Conservation (phyloP, 371 early-diverging fungal species). For the Cokeromyces recurvatus region DNA sequence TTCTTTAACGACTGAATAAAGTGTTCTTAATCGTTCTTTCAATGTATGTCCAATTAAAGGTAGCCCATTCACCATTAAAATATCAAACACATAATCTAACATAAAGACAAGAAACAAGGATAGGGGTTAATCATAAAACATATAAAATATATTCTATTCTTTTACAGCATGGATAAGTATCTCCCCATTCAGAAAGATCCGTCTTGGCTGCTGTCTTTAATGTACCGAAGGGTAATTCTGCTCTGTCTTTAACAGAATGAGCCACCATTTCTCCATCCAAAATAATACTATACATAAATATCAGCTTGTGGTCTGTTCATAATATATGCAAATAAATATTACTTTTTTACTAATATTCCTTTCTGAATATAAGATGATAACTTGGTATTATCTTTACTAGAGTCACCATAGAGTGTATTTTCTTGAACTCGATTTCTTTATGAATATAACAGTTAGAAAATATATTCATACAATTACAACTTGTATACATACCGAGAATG, state of each 20-base stretch:
- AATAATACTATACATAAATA: constrained; percentile 26
- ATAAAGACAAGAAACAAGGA: too few species aligned
- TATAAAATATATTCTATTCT: too few species aligned
- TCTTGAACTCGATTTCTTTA: constrained; percentile 3
- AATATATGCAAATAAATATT: too few species aligned
- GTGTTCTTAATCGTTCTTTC: constrained; percentile 39
- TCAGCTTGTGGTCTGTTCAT: too few species aligned
- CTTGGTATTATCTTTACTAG: constrained; percentile 4
- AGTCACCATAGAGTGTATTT: constrained; percentile 10
- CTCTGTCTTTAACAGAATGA: constrained; percentile 52
- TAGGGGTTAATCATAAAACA: neutral
- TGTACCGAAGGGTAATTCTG: constrained; percentile 65
- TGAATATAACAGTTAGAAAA: too few species aligned
- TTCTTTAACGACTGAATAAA: constrained; percentile 49
- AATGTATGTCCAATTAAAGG: constrained; percentile 54
- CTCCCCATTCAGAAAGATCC: constrained; percentile 18
- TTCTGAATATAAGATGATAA: constrained; percentile 17
- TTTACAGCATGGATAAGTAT: constrained; percentile 54
- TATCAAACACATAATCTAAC: constrained; percentile 73
- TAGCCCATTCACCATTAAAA: constrained; percentile 58
- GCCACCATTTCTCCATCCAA: constrained; percentile 74
- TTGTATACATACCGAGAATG: constrained; percentile 45
- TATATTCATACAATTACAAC: too few species aligned
- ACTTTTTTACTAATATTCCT: constrained; percentile 3
- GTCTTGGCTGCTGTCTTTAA: constrained; percentile 63